Base-by-base conservation (phyloP, 139 green algal species). In the Zygnema circumcarinatum region DNA sequence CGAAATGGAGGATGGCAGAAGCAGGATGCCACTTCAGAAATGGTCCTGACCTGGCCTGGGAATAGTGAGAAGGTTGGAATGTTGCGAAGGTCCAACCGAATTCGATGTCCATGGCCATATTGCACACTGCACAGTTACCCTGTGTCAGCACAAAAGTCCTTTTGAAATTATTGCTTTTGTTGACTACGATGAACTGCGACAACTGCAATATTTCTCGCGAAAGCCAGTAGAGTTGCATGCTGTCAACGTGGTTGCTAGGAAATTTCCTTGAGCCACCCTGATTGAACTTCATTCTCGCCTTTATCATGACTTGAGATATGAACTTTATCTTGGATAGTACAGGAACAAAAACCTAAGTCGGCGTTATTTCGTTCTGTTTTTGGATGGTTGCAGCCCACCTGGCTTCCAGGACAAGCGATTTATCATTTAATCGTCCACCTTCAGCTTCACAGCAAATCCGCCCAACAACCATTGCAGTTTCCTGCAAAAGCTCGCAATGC, bases 391-490 rank as follows among this genome's bases (percentile, higher is more conserved):
- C n/a, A 33, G 2, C 67, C 76, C 32, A 83, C 83, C 83, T 90
- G 47, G 86, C 88, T 52, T 92, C 88, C 20, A 92, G 39, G 1
- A 92, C 40, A 38, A 93, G 32, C 36, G 74, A 90, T n/a, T 89
- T 56, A 11, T 91, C 87, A 72, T 92, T 92, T 3, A 92, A 41
- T 2, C 87, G 79, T 11, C 87, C 88, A 35, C 79, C 79, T n/a
- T 91, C 87, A 2, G 31, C 38, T 35, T 91, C 87, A 79, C 87
- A 92, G 85, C 87, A 92, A 40, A 91, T 92, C 2, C 87, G 87
- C 3, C 87, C 87, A 29, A 91, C 87, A 2, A 87, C 78, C n/a
- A 47, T 62, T 1, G 85, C 85, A 32, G 11, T 2, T 38, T 90
- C 85, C 79, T 90, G 83, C 1, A 38, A 68, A 3, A 72, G 54